Conservation (phyloP, 2,329 filamentous ascomycete species). For the Ploettnerulaceae sp. region DNA sequence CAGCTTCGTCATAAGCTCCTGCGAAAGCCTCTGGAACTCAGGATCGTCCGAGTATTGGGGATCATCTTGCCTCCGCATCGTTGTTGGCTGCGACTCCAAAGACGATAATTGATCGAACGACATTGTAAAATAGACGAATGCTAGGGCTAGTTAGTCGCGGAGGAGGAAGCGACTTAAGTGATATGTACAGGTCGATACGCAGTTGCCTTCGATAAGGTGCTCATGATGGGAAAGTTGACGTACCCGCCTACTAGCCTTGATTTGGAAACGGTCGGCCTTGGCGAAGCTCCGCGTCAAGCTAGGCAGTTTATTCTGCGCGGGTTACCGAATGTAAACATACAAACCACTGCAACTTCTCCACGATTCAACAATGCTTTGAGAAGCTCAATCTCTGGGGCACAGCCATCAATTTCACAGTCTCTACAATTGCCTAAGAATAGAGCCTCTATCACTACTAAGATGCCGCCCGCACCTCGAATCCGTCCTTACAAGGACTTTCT, state of each 20-base stretch:
- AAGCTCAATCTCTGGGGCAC: constrained; percentile 10
- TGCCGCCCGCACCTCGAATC: constrained; percentile 33
- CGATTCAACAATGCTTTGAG: constrained; percentile 22
- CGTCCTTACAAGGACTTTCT: constrained; percentile 64
- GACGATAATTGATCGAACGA: constrained; percentile 85
- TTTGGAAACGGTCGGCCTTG: constrained; percentile 10
- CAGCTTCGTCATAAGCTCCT: constrained; percentile 79
- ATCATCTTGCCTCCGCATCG: constrained; percentile 63
- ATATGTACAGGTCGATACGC: constrained; percentile 15
- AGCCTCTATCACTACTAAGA: constrained; percentile 13
- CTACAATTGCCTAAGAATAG: constrained; percentile 11
- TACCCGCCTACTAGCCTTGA: constrained; percentile 15
- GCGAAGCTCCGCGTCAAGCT: constrained; percentile 11
- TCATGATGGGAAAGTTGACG: constrained; percentile 27
- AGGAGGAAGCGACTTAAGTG: background rate
- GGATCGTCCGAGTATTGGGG: constrained; percentile 84
- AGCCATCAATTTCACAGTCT: constrained; percentile 13
- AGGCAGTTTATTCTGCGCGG: constrained; percentile 24
- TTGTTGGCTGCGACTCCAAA: constrained; percentile 75
- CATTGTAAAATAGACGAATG: constrained; percentile 48
- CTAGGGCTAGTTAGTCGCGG: background rate
- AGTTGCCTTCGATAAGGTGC: constrained; percentile 21
- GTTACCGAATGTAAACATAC: constrained; percentile 8
- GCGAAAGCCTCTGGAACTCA: constrained; percentile 79
- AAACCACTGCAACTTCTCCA: constrained; percentile 7